Conservation (phyloP, 2,329 filamentous ascomycete genomes). For the Purpureocillium lavendulum region DNA sequence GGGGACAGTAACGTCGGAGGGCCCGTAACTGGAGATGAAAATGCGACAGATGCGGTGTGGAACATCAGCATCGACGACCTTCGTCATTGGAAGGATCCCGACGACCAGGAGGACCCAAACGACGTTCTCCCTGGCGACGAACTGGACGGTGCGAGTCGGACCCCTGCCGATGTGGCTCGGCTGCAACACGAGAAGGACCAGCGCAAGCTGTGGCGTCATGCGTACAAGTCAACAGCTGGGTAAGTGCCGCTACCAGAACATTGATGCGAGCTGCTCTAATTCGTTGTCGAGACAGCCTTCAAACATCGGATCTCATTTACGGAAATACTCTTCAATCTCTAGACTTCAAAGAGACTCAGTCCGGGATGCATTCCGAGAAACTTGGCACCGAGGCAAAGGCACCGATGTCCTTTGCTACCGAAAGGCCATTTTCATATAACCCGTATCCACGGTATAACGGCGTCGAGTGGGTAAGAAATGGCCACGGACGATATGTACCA, state of each 20-base stretch:
- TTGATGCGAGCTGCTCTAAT: too few species aligned
- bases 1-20: neutral
- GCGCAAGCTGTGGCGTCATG: conserved; percentile 29
- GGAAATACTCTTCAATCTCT: conserved; percentile 45
- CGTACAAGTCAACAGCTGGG: conserved; percentile 31
- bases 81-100: conserved; percentile 25
- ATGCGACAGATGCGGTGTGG: conserved; percentile 18
- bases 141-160: conserved; percentile 24
- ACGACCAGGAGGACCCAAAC: conserved; percentile 24
- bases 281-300: conserved; percentile 23
- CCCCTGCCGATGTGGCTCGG: conserved; percentile 21
- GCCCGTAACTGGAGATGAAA: too few species aligned
- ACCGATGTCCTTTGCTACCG: conserved; percentile 32
- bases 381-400: conserved; percentile 24
- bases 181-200: conserved; percentile 34
- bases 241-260: too few species aligned
- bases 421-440: conserved; percentile 50
- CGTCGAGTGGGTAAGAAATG: conserved; percentile 45
- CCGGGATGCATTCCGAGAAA: conserved; percentile 19
- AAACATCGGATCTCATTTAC: conserved; percentile 44
- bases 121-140: conserved; percentile 27
- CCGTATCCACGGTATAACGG: conserved; percentile 67
- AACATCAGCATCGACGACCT: conserved; percentile 26
- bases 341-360: conserved; percentile 27
- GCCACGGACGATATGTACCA: conserved; percentile 49